phyloP scores from a whole-genome alignment of 495 filamentous ascomycete genomes.

The Parathielavia appendiculata region DNA sequence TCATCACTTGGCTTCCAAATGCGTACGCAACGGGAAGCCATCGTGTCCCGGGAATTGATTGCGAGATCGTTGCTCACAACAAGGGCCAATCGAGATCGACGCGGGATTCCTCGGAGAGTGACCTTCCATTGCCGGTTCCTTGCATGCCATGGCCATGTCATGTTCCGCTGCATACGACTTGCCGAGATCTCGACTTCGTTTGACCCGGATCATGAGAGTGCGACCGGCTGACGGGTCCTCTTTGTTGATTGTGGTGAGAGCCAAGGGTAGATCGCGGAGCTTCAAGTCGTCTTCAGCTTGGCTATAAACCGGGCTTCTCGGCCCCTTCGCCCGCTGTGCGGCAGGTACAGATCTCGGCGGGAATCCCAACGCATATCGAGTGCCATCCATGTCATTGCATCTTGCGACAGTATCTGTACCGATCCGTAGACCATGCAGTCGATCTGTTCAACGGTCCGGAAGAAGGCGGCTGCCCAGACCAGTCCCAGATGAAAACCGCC shows the following conservation, averaged over 20 bases:
- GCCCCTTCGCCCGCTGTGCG: constrained; percentile 19
- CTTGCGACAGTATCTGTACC: too few species aligned
- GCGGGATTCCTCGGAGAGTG: constrained; percentile 11
- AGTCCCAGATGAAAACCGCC: constrained; percentile 15
- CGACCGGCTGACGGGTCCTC: background rate
- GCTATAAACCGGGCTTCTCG: constrained; percentile 12
- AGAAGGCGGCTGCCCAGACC: constrained; percentile 11
- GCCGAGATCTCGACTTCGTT: background rate
- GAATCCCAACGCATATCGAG: background rate
- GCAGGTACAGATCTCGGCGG: background rate
- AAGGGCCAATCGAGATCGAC: background rate
- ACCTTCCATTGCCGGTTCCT: constrained; percentile 6
- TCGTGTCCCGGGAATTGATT: background rate
- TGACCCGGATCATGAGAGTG: background rate
- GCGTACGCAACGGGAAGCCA: background rate
- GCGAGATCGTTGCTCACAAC: background rate
- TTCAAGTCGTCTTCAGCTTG: constrained; percentile 5
- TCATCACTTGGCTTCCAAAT: background rate
- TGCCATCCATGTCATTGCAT: constrained; percentile 2
- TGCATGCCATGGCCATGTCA: background rate
- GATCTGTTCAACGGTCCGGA: constrained; percentile 6
- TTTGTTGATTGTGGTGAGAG: background rate
- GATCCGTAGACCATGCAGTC: background rate
- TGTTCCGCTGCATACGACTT: background rate
- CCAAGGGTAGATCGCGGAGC: constrained; percentile 8